Evolutionary conservation across 2,329 filamentous ascomycete genomes (phyloP).

Genomic region (Trichophaea hybrida): DNA sequence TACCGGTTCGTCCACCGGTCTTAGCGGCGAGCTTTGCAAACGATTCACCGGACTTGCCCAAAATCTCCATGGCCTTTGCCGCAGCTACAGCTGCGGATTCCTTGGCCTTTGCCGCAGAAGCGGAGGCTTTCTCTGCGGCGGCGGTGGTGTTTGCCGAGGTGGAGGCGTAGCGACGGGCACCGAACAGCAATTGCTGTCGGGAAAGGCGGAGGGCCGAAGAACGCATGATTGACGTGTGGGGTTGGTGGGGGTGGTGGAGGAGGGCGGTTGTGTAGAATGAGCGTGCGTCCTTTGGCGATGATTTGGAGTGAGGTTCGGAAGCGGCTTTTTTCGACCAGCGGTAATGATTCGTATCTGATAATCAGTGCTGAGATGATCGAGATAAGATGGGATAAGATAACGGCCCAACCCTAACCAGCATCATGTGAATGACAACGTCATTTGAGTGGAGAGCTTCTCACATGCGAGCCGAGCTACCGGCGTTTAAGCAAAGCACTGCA

Average conservation of each 20-base stretch:
- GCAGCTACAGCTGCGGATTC: slow-evolving; percentile 27
- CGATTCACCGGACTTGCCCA: slow-evolving; percentile 2
- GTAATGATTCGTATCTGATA: background rate
- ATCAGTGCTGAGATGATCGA: background rate
- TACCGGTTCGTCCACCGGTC: slow-evolving; percentile 71
- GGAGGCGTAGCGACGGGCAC: slow-evolving; percentile 46
- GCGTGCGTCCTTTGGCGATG: slow-evolving; percentile 32
- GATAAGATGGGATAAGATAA: background rate
- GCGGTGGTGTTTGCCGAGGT: slow-evolving; percentile 35
- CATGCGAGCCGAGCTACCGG: background rate
- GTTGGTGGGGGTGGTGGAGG: slow-evolving; percentile 11
- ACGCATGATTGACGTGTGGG: slow-evolving; percentile 12
- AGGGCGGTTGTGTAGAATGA: slow-evolving; percentile 25
- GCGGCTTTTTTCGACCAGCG: slow-evolving; percentile 2
- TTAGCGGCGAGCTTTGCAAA: slow-evolving; percentile 46
- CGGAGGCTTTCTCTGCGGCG: slow-evolving; percentile 31
- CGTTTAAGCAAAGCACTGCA: background rate
- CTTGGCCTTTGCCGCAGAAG: slow-evolving; percentile 34
- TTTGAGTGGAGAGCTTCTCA: background rate
- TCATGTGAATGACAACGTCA: slow-evolving; percentile 6
- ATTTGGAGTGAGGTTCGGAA: slow-evolving; percentile 12
- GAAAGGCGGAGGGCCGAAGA: slow-evolving; percentile 16
- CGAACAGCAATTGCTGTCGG: slow-evolving; percentile 32
- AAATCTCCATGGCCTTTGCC: slow-evolving; percentile 2
- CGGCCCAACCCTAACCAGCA: background rate